phyloP scores from a whole-genome alignment of 805 yeast species.

The Lachancea thermotolerans region DNA sequence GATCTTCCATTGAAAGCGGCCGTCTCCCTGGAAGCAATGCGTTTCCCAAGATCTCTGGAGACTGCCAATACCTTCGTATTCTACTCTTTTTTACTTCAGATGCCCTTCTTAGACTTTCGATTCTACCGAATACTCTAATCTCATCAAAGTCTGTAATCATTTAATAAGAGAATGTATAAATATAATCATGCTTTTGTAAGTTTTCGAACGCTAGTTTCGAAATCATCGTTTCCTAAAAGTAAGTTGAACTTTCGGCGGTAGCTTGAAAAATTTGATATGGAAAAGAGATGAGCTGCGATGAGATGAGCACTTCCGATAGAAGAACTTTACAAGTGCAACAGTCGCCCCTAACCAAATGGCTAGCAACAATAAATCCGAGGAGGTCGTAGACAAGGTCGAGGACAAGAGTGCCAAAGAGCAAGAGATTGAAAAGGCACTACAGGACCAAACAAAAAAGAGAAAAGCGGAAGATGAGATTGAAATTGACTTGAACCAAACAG shows the following conservation, averaged over 20 bases:
- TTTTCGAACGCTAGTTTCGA: background rate
- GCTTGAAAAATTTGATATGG: constrained; percentile 6
- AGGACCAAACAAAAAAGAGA: constrained; percentile 33
- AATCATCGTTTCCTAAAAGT: no score
- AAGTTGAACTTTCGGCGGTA: no score
- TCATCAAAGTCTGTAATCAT: constrained; percentile 7
- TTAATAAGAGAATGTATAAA: constrained; percentile 3
- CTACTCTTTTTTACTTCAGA: no score
- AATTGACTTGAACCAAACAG: constrained; percentile 59
- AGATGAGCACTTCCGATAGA: constrained; percentile 3
- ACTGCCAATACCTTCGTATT: no score
- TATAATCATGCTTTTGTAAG: background rate
- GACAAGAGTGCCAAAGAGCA: constrained; percentile 24
- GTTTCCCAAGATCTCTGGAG: background rate
- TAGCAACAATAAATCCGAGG: background rate
- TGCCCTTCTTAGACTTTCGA: background rate
- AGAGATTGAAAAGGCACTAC: constrained; percentile 28
- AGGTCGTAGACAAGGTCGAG: background rate
- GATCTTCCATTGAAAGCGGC: constrained; percentile 8
- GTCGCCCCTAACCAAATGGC: background rate
- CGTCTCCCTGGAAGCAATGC: background rate
- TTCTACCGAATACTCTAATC: background rate
- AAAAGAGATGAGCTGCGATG: constrained; percentile 16
- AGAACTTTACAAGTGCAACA: background rate
- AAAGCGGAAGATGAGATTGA: constrained; percentile 50